Evolutionary conservation across 495 filamentous ascomycete genomes (phyloP), one percentile per base, ranked within the genome.

Genomic region (Hyaloscypha variabilis): DNA sequence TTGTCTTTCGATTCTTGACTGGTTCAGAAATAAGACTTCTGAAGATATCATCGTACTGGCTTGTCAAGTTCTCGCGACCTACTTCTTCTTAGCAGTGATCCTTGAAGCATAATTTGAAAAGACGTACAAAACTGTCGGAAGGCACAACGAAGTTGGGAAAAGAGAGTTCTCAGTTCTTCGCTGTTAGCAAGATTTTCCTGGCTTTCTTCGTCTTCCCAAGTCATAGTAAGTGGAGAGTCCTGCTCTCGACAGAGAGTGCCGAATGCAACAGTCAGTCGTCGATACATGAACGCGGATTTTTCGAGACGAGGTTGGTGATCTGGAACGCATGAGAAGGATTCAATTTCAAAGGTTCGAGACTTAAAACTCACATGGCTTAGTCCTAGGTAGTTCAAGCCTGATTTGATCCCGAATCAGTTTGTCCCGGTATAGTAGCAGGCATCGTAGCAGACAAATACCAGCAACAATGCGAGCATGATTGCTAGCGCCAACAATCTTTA

Each of bases 391-490:
- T 46, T 46, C 39, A 46, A 46, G 39, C 39, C 39, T 46, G 13
- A 46, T 46, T 46, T 46, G 39, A 54, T 23, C 31, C 26, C 26
- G 29, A 3, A 53, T 11, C 28, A 63, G 17, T 10, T 50, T 13
- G 11, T 63, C 60, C 8, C 60, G 46, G 24, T 63, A 63, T n/a
- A 63, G 25, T 6, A 63, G 11, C 11, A 63, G 14, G 19, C 54
- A 26, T 25, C 60, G 54, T 31, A 63, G n/a, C 39, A 63, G 19
- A 24, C 60, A 63, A 31, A 55, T 55, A 23, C 60, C 60, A n/a
- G 31, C 60, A 30, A 63, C 30, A 25, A 63, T 63, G 10, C 60
- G 60, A 8, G 24, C 29, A 25, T 63, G 49, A n/a, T 54, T 55
- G 60, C 28, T 54, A 8, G 26, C n/a, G 8, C 60, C 60, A 24